Conservation (phyloP, 805 yeast genomes). For the Lipomyces sp. region DNA sequence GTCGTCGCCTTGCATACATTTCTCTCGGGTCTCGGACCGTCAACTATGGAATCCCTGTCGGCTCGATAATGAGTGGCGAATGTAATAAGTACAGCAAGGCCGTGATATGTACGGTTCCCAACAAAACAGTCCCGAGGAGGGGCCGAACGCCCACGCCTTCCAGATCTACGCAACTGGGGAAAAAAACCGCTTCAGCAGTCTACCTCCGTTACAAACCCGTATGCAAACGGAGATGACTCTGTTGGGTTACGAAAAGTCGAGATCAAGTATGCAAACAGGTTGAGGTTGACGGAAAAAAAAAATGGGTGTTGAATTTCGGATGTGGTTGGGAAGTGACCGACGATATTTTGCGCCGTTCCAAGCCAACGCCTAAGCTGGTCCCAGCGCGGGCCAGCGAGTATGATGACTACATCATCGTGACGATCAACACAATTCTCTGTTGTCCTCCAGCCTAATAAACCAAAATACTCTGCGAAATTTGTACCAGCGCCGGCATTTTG, state of each 20-base stretch:
- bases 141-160: neutral
- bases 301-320: neutral
- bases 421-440: too few species aligned
- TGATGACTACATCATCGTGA: too few species aligned
- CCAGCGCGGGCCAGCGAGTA: too few species aligned
- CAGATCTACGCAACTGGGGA: neutral
- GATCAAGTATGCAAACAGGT: neutral
- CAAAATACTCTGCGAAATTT: too few species aligned
- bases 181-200: neutral
- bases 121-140: neutral
- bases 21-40: neutral
- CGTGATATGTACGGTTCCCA: neutral
- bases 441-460: too few species aligned
- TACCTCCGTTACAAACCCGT: neutral
- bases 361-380: too few species aligned
- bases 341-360: neutral
- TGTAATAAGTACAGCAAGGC: neutral
- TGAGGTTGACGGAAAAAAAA: neutral
- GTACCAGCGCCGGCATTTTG: too few species aligned
- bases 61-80: neutral
- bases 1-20: neutral
- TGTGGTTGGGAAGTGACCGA: neutral
- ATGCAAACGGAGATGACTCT: neutral
- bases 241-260: neutral
- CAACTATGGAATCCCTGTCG: neutral